Base-by-base conservation (phyloP, 1,284 basidiomycete species). In the Ustilago lituana region DNA sequence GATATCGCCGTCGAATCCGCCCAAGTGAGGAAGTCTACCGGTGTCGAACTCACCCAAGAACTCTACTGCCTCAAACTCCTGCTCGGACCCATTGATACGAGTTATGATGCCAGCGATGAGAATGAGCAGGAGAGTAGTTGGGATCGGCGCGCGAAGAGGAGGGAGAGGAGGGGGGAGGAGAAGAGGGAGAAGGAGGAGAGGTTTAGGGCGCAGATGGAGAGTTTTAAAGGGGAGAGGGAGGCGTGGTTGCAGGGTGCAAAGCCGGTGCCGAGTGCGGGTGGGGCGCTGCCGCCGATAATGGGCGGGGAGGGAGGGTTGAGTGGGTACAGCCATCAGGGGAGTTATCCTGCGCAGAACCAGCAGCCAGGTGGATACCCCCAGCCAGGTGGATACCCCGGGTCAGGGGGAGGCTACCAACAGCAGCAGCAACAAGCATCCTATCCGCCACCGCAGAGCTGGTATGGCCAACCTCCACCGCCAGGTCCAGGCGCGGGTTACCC, bases 61-160 rank as follows among this genome's bases (percentile, higher is more conserved):
- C 56, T 78, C 9, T 74, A 74, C 50, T 67, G 65, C 35, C 55
- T 78, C 31, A 78, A 78, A 49, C 56, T 78, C 9, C 47, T 76
- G 12, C 57, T 77, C 6, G 76, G 76, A 2, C 61, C 63, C n/a
- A 74, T 77, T 47, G 76, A 77, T 50, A 53, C 57, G 11, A 60
- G 51, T 22, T 77, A 74, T 52, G 76, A 77, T 41, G 68, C 73
- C 2, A 66, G 58, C 26, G 76, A 77, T 33, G 76, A 77, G 41
- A 43, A 49, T 37, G 47, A 53, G 3, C 35, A 15, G 24, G 15
- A 27, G n/a, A 53, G 47, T 10, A 35, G 53, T 12, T 53, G 26
- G 31, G 50, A 26, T 32, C 22, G 44, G 6, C 49, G 24, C 0
- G 51, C 61, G 4, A 40, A 39, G 36, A 26, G 57, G 12, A 58